phyloP scores from a whole-genome alignment of 1,139 yeast species.

The Suhomyces taliae region DNA sequence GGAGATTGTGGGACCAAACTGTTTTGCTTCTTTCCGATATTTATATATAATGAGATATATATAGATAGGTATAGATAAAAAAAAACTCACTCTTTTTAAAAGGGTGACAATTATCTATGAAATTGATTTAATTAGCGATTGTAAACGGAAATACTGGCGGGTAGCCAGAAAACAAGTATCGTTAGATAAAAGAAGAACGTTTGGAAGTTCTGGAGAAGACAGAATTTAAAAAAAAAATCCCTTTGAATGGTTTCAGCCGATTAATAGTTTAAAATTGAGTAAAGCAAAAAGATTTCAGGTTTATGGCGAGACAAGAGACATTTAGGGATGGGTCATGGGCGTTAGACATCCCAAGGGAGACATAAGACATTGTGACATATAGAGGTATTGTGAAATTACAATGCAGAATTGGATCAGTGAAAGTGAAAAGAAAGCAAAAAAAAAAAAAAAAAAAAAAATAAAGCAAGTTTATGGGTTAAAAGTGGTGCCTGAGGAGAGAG shows the following conservation, averaged over 20 bases:
- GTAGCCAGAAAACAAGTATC: not conserved
- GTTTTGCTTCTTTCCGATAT: not conserved
- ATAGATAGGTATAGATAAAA: too few species aligned
- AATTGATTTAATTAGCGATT: not conserved
- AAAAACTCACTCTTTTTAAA: too few species aligned
- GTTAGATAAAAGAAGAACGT: not conserved
- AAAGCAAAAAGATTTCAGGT: conserved; percentile 1
- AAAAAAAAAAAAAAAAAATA: too few species aligned
- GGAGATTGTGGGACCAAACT: too few species aligned
- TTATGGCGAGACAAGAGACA: conserved; percentile 3
- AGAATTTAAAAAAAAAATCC: not conserved
- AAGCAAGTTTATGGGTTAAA: not conserved
- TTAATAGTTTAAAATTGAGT: not conserved
- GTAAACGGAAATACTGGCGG: not conserved
- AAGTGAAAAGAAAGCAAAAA: not conserved
- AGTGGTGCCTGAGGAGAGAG: too few species aligned
- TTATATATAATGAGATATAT: too few species aligned
- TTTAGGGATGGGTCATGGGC: conserved; percentile 7
- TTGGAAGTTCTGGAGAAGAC: not conserved
- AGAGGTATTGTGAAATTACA: not conserved
- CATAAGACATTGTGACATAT: conserved; percentile 3
- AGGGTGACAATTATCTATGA: too few species aligned
- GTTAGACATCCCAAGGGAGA: conserved; percentile 3
- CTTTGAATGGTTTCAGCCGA: not conserved
- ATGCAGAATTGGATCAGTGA: not conserved